phyloP scores from a whole-genome alignment of 192 early-diverging fungal genomes.

The Entrophospora sp. region DNA sequence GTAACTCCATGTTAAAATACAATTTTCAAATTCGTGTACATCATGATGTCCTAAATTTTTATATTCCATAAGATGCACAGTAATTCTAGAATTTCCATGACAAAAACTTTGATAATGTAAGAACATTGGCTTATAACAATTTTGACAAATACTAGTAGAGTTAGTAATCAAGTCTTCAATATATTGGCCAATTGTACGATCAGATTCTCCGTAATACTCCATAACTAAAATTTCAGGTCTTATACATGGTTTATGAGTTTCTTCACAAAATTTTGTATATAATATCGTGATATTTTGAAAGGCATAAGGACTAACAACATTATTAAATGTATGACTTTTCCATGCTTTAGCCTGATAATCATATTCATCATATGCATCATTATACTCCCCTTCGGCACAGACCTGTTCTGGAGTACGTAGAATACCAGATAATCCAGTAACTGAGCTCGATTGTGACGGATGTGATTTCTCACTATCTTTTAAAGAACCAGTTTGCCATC shows the following conservation, averaged over 20 bases:
- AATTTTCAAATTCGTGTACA: too few relatives aligned
- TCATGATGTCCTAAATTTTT: too few relatives aligned
- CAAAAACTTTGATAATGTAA: constrained; percentile 83
- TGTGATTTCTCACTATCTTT: constrained; percentile 6
- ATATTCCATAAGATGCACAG: too few relatives aligned
- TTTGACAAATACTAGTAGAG: constrained; percentile 53
- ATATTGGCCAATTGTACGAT: constrained; percentile 83
- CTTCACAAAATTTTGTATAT: constrained; percentile 57
- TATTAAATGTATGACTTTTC: constrained; percentile 47
- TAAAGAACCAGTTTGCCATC: background rate
- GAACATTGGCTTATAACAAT: constrained; percentile 70
- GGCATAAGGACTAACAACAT: constrained; percentile 55
- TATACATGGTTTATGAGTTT: constrained; percentile 54
- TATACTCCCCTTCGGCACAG: constrained; percentile 33
- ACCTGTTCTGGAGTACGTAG: constrained; percentile 22
- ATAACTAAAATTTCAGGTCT: constrained; percentile 72
- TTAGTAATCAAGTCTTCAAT: constrained; percentile 75
- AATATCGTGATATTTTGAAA: constrained; percentile 71
- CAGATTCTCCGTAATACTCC: constrained; percentile 73
- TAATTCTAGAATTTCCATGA: constrained; percentile 71
- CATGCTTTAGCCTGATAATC: constrained; percentile 37
- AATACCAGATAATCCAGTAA: constrained; percentile 17
- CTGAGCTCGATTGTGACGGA: background rate
- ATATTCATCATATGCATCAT: constrained; percentile 36
- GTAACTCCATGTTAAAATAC: constrained; percentile 84